A percentile compares a stretch with the other conserved stretches of the same genome.
These are phyloP conservation scores for Cryphonectria naterciae DNA, from an alignment of 2,329 filamentous ascomycete species.

Conservation along the genomic window DNA sequence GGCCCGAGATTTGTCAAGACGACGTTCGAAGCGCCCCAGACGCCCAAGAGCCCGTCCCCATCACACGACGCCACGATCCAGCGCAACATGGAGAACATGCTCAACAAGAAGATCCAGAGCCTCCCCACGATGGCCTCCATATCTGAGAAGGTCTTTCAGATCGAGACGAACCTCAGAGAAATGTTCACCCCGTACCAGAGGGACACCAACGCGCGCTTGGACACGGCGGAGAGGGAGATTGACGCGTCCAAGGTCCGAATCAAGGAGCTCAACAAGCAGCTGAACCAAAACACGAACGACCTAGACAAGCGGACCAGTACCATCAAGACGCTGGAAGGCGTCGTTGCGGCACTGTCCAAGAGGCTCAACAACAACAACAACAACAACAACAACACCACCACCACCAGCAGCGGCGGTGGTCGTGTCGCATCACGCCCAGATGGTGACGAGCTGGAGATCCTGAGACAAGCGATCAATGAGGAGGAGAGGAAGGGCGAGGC, in stretches of 20 bases:
- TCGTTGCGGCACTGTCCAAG: not conserved
- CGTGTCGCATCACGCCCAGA: not conserved
- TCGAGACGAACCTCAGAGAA: not conserved
- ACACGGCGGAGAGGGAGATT: not conserved
- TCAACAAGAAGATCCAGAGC: constrained; percentile 4
- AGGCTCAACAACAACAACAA: too few species aligned
- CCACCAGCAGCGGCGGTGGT: too few species aligned
- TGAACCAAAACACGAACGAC: not conserved
- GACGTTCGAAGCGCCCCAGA: not conserved
- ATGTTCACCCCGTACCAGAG: not conserved
- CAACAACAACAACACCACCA: too few species aligned
- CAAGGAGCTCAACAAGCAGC: not conserved
- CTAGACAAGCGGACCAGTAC: not conserved
- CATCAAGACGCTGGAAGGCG: not conserved
- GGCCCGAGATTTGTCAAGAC: not conserved
- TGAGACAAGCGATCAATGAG: not conserved
- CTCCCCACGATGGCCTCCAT: constrained; percentile 2
- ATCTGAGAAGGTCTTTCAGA: not conserved
- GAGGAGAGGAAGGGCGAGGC: not conserved
- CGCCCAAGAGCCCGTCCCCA: constrained; percentile 8
- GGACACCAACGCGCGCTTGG: not conserved
- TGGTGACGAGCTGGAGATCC: not conserved
- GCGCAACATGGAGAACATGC: constrained; percentile 3
- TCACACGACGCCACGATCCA: constrained; percentile 3
- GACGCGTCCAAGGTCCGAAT: not conserved